phyloP scores from a whole-genome alignment of 1,284 basidiomycete genomes.

The Moniliophthora roreri region DNA sequence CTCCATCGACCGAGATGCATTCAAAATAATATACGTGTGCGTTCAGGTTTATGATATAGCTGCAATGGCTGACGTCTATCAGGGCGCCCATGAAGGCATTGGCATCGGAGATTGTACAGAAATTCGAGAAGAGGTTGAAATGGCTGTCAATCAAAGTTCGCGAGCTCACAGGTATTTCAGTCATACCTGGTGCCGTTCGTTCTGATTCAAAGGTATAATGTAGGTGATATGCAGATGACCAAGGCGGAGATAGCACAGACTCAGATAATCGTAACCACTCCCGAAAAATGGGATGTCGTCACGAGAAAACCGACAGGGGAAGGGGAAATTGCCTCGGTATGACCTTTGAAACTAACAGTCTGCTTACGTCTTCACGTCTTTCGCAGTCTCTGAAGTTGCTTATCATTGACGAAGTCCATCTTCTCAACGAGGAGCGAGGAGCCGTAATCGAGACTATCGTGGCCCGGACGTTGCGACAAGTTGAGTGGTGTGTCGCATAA shows the following conservation, averaged over 20 bases:
- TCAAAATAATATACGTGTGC: constrained; percentile 98
- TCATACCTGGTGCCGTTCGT: not conserved
- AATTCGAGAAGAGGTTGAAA: constrained; percentile 86
- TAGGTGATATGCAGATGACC: constrained; percentile 98
- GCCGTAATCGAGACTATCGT: constrained; percentile 99
- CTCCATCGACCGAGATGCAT: constrained; percentile 71
- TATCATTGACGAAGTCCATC: constrained; percentile 98
- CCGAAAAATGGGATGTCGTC: constrained; percentile 99
- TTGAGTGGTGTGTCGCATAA: constrained; percentile 25
- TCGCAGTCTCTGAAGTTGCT: constrained; percentile 86
- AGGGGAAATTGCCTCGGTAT: constrained; percentile 88
- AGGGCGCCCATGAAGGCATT: constrained; percentile 99
- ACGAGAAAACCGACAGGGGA: constrained; percentile 97
- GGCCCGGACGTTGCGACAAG: constrained; percentile 91
- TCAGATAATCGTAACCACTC: constrained; percentile 98
- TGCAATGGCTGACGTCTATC: not conserved
- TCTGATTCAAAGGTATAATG: constrained; percentile 3
- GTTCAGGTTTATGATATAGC: constrained; percentile 20
- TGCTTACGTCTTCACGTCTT: constrained; percentile 9
- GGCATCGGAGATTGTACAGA: constrained; percentile 93
- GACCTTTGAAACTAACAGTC: constrained; percentile 22
- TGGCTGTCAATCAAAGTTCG: constrained; percentile 90
- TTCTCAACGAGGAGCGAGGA: constrained; percentile 97
- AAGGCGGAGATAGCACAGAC: constrained; percentile 93
- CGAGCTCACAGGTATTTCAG: constrained; percentile 79